Conservation (phyloP, 352 stramenopile genomes). For the Globisporangium cylindrosporum region DNA sequence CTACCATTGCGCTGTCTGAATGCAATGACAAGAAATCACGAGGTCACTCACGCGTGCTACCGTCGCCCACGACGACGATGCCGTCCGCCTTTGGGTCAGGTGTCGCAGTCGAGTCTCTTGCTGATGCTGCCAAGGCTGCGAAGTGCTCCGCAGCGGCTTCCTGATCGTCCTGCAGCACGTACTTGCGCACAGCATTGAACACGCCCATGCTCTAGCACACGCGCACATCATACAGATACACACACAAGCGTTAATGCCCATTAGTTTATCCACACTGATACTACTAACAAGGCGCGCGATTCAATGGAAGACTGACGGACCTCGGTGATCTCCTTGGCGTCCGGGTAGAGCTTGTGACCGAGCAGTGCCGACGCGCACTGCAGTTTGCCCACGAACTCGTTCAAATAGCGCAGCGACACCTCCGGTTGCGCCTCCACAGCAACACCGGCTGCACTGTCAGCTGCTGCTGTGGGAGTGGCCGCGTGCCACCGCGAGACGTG, state of each 20-base stretch:
- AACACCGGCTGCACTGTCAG: not conserved
- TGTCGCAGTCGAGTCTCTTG: not conserved
- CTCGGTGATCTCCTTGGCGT: slow-evolving; percentile 85
- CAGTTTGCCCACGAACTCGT: slow-evolving; percentile 82
- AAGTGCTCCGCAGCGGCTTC: slow-evolving; percentile 1
- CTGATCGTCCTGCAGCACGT: slow-evolving; percentile 36
- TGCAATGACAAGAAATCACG: not conserved
- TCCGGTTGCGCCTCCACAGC: slow-evolving; percentile 12
- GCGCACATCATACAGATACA: not conserved
- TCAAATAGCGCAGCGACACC: slow-evolving; percentile 75
- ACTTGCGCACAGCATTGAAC: slow-evolving; percentile 77
- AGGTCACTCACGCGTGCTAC: slow-evolving; percentile 60
- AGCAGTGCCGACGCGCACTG: slow-evolving; percentile 69
- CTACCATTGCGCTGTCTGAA: not conserved
- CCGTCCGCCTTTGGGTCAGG: slow-evolving; percentile 39
- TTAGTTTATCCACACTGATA: not conserved
- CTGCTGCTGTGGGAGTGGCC: not conserved
- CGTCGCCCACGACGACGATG: slow-evolving; percentile 77
- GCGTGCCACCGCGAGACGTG: slow-evolving; percentile 36
- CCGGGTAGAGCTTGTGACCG: slow-evolving; percentile 69
- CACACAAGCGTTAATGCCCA: not conserved
- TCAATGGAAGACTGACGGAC: slow-evolving; percentile 19
- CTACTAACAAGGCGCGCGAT: not conserved
- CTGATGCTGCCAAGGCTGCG: not conserved
- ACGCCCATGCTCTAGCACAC: slow-evolving; percentile 69